Conservation (phyloP, 2,329 filamentous ascomycete genomes). For the Rachicladosporium sp. region DNA sequence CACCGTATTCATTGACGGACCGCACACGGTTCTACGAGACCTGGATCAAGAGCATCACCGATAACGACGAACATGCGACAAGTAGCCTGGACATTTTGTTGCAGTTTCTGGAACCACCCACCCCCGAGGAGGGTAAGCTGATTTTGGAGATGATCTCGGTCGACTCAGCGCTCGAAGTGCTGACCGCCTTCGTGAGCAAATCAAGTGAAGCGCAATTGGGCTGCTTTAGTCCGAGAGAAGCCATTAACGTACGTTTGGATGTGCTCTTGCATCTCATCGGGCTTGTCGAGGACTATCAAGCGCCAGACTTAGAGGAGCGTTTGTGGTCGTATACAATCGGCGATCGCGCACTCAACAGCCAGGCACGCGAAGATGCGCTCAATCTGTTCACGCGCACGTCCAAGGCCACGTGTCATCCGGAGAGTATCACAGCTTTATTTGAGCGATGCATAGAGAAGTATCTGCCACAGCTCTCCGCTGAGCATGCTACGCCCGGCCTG, state of each 20-base stretch:
- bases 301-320: constrained; percentile 5
- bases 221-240: background rate
- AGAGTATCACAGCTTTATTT: constrained; percentile 2
- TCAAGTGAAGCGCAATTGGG: background rate
- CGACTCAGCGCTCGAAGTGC: constrained; percentile 24
- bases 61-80: constrained; percentile 10
- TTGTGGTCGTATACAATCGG: constrained; percentile 11
- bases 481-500: constrained; percentile 5
- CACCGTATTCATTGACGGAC: constrained; percentile 6
- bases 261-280: constrained; percentile 41
- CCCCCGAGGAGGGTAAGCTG: constrained; percentile 7
- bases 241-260: constrained; percentile 30
- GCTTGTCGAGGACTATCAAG: constrained; percentile 2
- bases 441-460: constrained; percentile 3
- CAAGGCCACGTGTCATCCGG: background rate
- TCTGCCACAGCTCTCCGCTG: constrained; percentile 3
- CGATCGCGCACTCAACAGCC: constrained; percentile 11
- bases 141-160: constrained; percentile 14
- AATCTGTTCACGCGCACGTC: constrained; percentile 3
- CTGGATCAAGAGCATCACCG: constrained; percentile 12
- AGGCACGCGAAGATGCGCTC: constrained; percentile 4
- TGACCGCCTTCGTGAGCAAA: constrained; percentile 22
- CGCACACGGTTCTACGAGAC: constrained; percentile 12
- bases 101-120: constrained; percentile 9
- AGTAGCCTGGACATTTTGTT: constrained; percentile 14